Conservation (phyloP, 1,284 basidiomycete species). For the Apiotrichum sp. region DNA sequence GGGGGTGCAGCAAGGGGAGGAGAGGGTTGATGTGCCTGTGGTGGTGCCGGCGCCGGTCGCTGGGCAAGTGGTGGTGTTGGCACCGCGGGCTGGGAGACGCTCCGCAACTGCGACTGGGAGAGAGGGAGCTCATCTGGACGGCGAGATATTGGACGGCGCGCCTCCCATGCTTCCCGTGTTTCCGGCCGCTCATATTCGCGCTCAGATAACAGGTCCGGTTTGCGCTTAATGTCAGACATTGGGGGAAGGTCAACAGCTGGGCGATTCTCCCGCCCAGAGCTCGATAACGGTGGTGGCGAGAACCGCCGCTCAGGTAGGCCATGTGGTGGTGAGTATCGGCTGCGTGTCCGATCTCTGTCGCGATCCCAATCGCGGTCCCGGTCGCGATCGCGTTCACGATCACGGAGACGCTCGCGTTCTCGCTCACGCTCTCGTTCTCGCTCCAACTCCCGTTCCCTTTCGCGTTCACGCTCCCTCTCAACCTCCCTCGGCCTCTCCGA, state of each 20-base stretch:
- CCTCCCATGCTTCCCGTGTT: no score
- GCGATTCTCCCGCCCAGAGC: constrained; percentile 1
- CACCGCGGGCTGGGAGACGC: background rate
- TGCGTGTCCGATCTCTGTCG: background rate
- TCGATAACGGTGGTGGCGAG: background rate
- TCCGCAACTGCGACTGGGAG: background rate
- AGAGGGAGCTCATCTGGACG: background rate
- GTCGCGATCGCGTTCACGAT: background rate
- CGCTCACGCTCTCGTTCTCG: background rate
- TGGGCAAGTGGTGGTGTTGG: background rate
- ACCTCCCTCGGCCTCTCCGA: background rate
- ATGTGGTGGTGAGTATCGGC: background rate
- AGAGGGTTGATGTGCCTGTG: no score
- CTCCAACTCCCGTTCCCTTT: background rate
- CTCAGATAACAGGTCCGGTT: background rate
- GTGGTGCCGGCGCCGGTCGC: background rate
- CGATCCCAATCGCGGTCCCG: background rate
- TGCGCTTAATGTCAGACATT: background rate
- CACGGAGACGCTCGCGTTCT: background rate
- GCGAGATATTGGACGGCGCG: background rate
- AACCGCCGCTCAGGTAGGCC: background rate
- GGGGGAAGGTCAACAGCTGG: background rate
- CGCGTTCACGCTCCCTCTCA: background rate
- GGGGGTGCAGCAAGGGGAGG: no score
- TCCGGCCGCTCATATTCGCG: background rate